Base-by-base conservation (phyloP, 768 basidiomycete genomes). In the Amanita muscaria region DNA sequence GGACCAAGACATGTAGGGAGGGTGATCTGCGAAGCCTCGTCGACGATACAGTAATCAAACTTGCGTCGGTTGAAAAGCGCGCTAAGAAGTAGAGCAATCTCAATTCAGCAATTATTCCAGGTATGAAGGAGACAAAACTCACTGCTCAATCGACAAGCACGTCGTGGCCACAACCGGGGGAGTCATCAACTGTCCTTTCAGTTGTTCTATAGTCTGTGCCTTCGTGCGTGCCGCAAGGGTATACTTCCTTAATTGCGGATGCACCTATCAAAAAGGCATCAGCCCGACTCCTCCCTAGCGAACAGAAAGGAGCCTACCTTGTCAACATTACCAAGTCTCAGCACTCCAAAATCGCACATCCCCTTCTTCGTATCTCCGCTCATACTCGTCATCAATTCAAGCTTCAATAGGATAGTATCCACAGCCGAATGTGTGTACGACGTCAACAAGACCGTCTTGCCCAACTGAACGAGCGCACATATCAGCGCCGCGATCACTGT, bases 361-460 rank as follows among this genome's bases (percentile, higher is more conserved):
- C 35, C 42, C 2, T 58, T 49, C n/a, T 51, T 53, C 10, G 40
- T 40, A 11, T 14, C 25, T 30, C 52, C 55, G 23, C 30, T 43
- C 18, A 46, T 46, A 11, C 27, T 51, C 5, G 48, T 48, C 21
- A 36, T 37, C 39, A 42, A 63, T 46, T 74, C 73, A 46, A 97
- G 61, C 62, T 96, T 97, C 56, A 84, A 65, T 56, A 99, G 56
- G 56, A 98, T 94, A n/a, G 84, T 97, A 53, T 99, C 96, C 36
- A 99, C 96, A 0, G 96, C 94, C 11, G 93, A 96, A 67, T 99
- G 96, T 2, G 96, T 99, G 60, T 97, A 96, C 35, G 88, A 88
- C 5, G 87, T 87, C 49, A 98, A 63, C 19, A 99, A 64, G 4
- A 98, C 88, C 0, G 77, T 87, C 69, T 96, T 93, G 5, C 89